These are phyloP conservation scores for Akanthomyces muscarius DNA, from an alignment of 2,329 filamentous ascomycete genomes.

Conservation along the genomic window DNA sequence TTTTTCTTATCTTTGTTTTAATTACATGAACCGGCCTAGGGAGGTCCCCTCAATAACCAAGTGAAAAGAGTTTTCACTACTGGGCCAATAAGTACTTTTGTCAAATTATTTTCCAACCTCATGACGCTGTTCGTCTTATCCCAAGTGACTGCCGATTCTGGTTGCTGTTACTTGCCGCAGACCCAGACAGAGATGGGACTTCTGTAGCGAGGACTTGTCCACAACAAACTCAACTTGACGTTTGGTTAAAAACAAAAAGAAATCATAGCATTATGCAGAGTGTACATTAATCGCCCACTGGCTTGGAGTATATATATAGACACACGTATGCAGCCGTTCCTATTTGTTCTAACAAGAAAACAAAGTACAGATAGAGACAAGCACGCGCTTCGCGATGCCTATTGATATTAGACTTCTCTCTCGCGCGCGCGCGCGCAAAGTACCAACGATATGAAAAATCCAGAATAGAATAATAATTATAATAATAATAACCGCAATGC, in stretches of 20 bases:
- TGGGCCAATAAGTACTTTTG: not conserved
- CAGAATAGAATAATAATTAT: not conserved
- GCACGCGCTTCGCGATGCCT: not conserved
- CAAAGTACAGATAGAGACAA: too few relatives aligned
- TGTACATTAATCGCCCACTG: too few relatives aligned
- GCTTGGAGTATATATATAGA: too few relatives aligned
- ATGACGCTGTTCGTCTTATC: not conserved
- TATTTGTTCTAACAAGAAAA: too few relatives aligned
- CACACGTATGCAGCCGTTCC: too few relatives aligned
- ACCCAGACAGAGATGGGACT: not conserved
- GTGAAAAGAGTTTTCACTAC: not conserved
- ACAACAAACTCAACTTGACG: too few relatives aligned
- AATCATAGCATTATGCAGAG: too few relatives aligned
- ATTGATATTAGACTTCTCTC: too few relatives aligned
- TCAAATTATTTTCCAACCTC: not conserved
- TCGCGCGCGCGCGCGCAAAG: too few relatives aligned
- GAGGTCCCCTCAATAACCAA: not conserved
- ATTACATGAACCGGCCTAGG: not conserved
- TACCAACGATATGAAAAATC: not conserved
- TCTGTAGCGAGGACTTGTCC: too few relatives aligned
- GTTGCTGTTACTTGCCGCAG: not conserved
- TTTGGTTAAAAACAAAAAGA: too few relatives aligned
- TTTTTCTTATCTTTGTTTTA: conserved; percentile 1
- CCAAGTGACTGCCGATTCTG: too few relatives aligned
- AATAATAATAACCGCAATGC: not conserved